Conservation (phyloP, 768 basidiomycete species). For the Russula emetica region DNA sequence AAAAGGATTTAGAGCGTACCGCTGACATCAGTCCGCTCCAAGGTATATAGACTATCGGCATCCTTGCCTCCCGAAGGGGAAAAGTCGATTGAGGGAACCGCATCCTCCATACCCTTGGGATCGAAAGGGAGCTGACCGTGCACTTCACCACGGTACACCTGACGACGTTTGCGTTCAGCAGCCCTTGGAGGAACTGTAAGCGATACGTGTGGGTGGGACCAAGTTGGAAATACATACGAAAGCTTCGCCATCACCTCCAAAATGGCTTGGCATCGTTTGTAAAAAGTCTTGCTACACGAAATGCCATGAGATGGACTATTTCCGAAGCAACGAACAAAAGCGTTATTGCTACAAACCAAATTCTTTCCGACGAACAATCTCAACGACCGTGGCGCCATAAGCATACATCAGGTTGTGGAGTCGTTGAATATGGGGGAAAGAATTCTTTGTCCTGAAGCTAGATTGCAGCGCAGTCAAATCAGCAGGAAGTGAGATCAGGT, state of each 20-base stretch:
- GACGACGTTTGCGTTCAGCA: slow-evolving; percentile 75
- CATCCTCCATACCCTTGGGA: slow-evolving; percentile 72
- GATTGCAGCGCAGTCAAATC: slow-evolving; percentile 61
- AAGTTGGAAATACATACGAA: slow-evolving; percentile 50
- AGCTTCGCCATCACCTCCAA: slow-evolving; percentile 85
- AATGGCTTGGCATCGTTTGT: slow-evolving; percentile 73
- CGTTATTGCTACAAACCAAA: slow-evolving; percentile 53
- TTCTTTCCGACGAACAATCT: slow-evolving; percentile 86
- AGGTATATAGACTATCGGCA: slow-evolving; percentile 46
- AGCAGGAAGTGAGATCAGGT: slow-evolving; percentile 69
- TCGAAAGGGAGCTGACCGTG: slow-evolving; percentile 87
- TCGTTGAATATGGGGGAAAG: slow-evolving; percentile 87
- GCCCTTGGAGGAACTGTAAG: slow-evolving; percentile 42
- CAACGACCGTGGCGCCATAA: slow-evolving; percentile 86
- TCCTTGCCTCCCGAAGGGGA: slow-evolving; percentile 64
- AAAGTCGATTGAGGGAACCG: slow-evolving; percentile 76
- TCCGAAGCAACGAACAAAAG: neutral
- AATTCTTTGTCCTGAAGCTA: slow-evolving; percentile 68
- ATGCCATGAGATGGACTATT: slow-evolving; percentile 1
- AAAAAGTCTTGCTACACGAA: slow-evolving; percentile 66
- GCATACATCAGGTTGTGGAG: slow-evolving; percentile 88
- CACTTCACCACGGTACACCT: slow-evolving; percentile 79
- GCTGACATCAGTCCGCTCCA: slow-evolving; percentile 68
- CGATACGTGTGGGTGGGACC: neutral
- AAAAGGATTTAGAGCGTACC: slow-evolving; percentile 43